phyloP scores from a whole-genome alignment of 2,329 filamentous ascomycete species.

The Cryphonectria nitschkei region DNA sequence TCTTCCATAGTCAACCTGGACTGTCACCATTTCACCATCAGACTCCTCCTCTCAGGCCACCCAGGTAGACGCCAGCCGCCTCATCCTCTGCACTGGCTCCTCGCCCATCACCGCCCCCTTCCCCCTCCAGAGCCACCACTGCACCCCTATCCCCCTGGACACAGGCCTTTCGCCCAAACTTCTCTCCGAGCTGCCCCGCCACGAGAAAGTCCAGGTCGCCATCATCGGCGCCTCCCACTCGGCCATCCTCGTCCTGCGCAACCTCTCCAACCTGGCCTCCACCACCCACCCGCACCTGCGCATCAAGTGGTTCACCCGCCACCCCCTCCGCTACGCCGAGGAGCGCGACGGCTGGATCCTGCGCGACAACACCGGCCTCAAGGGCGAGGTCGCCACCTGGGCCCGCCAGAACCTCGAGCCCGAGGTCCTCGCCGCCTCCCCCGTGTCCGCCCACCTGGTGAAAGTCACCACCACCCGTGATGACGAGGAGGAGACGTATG shows the following conservation, averaged over 20 bases:
- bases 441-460: conserved; percentile 50
- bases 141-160: conserved; percentile 52
- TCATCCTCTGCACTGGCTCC: conserved; percentile 64
- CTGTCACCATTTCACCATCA: conserved; percentile 23
- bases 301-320: conserved; percentile 66
- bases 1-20: conserved; percentile 31
- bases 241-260: conserved; percentile 64
- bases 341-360: conserved; percentile 66
- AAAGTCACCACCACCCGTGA: conserved; percentile 49
- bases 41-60: conserved; percentile 30
- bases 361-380: conserved; percentile 67
- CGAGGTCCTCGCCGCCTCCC: conserved; percentile 47
- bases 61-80: conserved; percentile 43
- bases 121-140: conserved; percentile 43
- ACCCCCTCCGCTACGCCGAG: conserved; percentile 63
- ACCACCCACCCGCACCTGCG: conserved; percentile 56
- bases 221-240: conserved; percentile 67
- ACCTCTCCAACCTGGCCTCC: conserved; percentile 57
- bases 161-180: conserved; percentile 56
- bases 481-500: conserved; percentile 49
- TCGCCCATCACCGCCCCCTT: conserved; percentile 49
- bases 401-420: conserved; percentile 62
- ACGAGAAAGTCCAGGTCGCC: conserved; percentile 49
- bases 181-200: conserved; percentile 40
- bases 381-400: conserved; percentile 63